Percentiles rank a stretch among this genome's conserved stretches.
Evolutionary conservation across 108 stramenopile genomes (phyloP).

Genomic region (Cyclostephanos invisitatus): DNA sequence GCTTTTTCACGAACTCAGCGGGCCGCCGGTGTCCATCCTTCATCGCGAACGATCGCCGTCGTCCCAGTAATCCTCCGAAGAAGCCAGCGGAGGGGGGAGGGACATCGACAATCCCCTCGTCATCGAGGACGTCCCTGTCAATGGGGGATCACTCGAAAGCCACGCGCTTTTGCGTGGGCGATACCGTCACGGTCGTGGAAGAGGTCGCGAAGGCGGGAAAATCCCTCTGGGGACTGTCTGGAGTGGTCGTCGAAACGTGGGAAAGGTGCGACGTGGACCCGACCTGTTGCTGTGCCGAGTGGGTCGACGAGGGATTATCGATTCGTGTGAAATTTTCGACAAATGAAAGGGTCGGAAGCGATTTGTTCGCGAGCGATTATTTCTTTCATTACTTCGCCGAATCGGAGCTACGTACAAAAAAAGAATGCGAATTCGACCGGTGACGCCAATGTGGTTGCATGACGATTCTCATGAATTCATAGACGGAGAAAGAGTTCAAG

Average conservation of each 20-base stretch:
- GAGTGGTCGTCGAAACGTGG: slow-evolving; percentile 76
- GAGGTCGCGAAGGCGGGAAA: slow-evolving; percentile 53
- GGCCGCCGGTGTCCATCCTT: no score
- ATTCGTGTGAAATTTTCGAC: slow-evolving; percentile 62
- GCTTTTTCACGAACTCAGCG: no score
- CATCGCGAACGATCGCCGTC: no score
- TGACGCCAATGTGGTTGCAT: background rate
- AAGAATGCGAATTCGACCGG: slow-evolving; percentile 15
- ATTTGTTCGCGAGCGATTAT: slow-evolving; percentile 15
- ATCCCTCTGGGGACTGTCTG: slow-evolving; percentile 53
- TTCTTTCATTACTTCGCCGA: slow-evolving; percentile 75
- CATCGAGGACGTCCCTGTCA: background rate
- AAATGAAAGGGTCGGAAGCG: slow-evolving; percentile 4
- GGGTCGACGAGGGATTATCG: slow-evolving; percentile 61
- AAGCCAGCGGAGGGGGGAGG: no score
- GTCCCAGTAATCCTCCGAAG: no score
- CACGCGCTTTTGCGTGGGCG: slow-evolving; percentile 62
- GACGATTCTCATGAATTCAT: no score
- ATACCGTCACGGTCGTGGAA: slow-evolving; percentile 58
- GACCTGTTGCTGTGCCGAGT: slow-evolving; percentile 85
- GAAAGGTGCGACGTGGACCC: slow-evolving; percentile 87
- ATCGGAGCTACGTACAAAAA: slow-evolving; percentile 56
- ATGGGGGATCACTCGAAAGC: slow-evolving; percentile 68
- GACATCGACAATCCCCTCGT: background rate
- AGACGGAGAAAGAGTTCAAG: no score